Evolutionary conservation across 2,329 filamentous ascomycete genomes (phyloP), one percentile per base, ranked within the genome.

Genomic region (Sarocladiaceae sp.): DNA sequence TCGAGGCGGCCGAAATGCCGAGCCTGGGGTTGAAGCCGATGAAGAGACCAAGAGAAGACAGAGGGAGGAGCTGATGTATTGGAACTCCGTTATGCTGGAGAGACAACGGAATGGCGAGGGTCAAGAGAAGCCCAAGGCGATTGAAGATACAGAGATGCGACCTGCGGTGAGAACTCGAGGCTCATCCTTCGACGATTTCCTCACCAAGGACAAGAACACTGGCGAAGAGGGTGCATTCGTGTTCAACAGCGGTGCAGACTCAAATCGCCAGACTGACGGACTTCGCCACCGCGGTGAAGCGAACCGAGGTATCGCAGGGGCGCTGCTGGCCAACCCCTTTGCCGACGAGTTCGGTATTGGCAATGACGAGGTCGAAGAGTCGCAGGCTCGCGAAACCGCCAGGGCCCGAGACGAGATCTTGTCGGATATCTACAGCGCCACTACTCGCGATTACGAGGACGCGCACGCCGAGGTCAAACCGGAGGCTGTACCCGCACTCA

Each of bases 51-150:
- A 78, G 51, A 76, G 78, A 57, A 72, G 80, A 53, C 83, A 86
- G 63, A 75, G 82, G 33, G 82, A 86, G 59, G 83, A 86, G 65
- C 63, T 86, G 54, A 71, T 85, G 66, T 85, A 84, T 59, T 86
- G 83, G 83, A 86, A 86, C 60, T 72, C 77, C 3, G 57, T 82
- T 28, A 76, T 70, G 50, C 63, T 82, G 49, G 70, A 77, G 62
- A 77, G 78, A 62, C 62, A 73, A 60, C 68, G 72, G 52, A 61
- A 57, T 55, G 57, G 67, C n/a, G 50, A 36, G 10, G 52, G 49
- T 50, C 48, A 54, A n/a, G n/a, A 20, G 15, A 47, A 51, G 18
- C 13, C 28, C 10, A 28, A 36, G 17, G 47, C 23, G 15, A 25
- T 29, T 28, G 22, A 40, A 29, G 31, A n/a, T 18, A 22, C 40